These are phyloP conservation scores for Tolypocladium guangdongense DNA, from an alignment of 2,329 filamentous ascomycete genomes.

Conservation along the genomic window DNA sequence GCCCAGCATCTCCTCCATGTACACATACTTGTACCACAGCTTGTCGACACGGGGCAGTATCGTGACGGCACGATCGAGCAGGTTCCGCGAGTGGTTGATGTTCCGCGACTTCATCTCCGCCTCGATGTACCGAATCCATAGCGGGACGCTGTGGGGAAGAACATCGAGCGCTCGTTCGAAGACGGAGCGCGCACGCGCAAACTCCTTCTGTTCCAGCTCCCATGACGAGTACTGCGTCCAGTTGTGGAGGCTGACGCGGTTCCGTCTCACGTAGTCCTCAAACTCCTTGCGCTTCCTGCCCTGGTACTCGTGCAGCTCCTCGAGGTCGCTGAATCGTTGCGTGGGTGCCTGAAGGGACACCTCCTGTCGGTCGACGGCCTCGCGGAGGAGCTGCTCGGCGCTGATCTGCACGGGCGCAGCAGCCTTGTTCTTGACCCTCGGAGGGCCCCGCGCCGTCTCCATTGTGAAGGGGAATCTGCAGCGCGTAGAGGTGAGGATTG, in stretches of 20 bases:
- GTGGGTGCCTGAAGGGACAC: slow-evolving; percentile 78
- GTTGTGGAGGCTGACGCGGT: slow-evolving; percentile 93
- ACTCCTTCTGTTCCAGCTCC: slow-evolving; percentile 98
- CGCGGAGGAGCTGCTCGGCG: slow-evolving; percentile 91
- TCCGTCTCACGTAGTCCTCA: slow-evolving; percentile 93
- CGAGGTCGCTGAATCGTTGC: slow-evolving; percentile 88
- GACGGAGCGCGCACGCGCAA: slow-evolving; percentile 77
- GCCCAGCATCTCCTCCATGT: slow-evolving; percentile 95
- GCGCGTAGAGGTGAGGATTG: background rate
- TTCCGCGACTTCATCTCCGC: slow-evolving; percentile 88
- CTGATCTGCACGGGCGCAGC: slow-evolving; percentile 85
- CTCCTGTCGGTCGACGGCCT: slow-evolving; percentile 95
- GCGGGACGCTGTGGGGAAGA: slow-evolving; percentile 70
- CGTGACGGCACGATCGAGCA: slow-evolving; percentile 89
- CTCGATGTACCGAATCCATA: slow-evolving; percentile 93
- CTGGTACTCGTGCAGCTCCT: slow-evolving; percentile 96
- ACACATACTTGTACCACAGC: slow-evolving; percentile 98
- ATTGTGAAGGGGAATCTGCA: slow-evolving; percentile 38
- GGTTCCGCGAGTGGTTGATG: slow-evolving; percentile 92
- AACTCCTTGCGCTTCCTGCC: slow-evolving; percentile 93
- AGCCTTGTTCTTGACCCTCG: slow-evolving; percentile 97
- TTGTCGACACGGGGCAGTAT: slow-evolving; percentile 87
- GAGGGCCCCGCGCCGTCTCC: slow-evolving; percentile 85
- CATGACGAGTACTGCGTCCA: slow-evolving; percentile 97
- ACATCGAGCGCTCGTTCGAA: slow-evolving; percentile 94